phyloP scores from a whole-genome alignment of 164 flowering plant genomes.

The Umbilicus rupestris region DNA sequence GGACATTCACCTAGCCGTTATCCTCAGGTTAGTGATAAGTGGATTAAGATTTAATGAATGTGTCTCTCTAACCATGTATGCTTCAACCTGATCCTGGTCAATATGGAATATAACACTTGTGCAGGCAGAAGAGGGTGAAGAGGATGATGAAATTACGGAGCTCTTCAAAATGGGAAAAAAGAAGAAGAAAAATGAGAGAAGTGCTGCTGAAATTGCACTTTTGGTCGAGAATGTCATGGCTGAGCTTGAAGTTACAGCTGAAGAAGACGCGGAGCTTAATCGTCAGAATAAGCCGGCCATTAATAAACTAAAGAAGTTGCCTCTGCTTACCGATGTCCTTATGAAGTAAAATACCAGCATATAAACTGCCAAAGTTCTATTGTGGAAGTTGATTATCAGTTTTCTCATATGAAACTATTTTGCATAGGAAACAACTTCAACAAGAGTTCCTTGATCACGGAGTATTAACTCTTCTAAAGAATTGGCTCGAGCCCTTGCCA shows the following conservation, averaged over 20 bases:
- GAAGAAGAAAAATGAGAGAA: slow-evolving; percentile 80
- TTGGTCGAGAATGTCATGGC: slow-evolving; percentile 91
- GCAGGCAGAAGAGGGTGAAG: slow-evolving; percentile 83
- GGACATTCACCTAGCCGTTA: slow-evolving; percentile 42
- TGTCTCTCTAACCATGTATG: background rate
- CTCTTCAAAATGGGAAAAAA: slow-evolving; percentile 79
- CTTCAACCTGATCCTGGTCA: background rate
- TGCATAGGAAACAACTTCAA: slow-evolving; percentile 80
- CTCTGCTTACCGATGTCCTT: slow-evolving; percentile 82
- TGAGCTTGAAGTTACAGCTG: slow-evolving; percentile 89
- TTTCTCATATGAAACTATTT: slow-evolving; percentile 3
- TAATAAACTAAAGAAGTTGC: slow-evolving; percentile 86
- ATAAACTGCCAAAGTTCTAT: background rate
- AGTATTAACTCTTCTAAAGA: slow-evolving; percentile 63
- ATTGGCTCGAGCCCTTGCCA: slow-evolving; percentile 96
- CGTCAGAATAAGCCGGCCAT: slow-evolving; percentile 79
- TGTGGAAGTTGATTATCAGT: background rate
- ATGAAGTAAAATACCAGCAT: slow-evolving; percentile 46
- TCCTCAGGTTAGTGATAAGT: slow-evolving; percentile 52
- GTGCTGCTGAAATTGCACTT: slow-evolving; percentile 80
- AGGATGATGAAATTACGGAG: slow-evolving; percentile 67
- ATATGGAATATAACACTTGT: background rate
- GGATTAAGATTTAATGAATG: background rate
- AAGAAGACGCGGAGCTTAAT: slow-evolving; percentile 88
- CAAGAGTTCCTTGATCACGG: slow-evolving; percentile 92